Percentiles rank a stretch among this genome's conserved stretches.
Evolutionary conservation across 192 early-diverging fungal species (phyloP).

Genomic region (Geranomyces michiganensis): DNA sequence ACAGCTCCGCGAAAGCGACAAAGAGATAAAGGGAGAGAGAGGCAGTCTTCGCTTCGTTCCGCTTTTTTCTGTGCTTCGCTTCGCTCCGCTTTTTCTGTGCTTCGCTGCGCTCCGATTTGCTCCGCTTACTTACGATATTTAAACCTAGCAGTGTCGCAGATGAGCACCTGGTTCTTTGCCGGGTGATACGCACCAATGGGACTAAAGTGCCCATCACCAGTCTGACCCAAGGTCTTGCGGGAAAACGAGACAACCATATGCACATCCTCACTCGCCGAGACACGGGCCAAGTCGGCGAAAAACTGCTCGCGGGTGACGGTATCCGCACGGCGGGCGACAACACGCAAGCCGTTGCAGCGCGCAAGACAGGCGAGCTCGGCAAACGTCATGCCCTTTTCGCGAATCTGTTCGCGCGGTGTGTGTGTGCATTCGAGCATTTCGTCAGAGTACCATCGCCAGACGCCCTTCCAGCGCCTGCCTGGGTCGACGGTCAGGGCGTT

Average conservation of each 20-base stretch:
- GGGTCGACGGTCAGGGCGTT: constrained; percentile 93
- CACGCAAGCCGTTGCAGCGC: constrained; percentile 80
- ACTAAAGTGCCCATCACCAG: constrained; percentile 94
- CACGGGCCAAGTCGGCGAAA: constrained; percentile 68
- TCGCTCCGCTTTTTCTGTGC: too few relatives aligned
- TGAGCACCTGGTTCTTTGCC: constrained; percentile 71
- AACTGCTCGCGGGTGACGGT: constrained; percentile 76
- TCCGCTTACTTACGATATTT: constrained; percentile 65
- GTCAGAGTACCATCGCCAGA: constrained; percentile 84
- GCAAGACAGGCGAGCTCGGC: constrained; percentile 88
- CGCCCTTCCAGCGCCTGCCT: constrained; percentile 86
- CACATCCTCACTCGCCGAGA: constrained; percentile 68
- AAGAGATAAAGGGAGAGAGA: too few relatives aligned
- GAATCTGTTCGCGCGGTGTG: constrained; percentile 66
- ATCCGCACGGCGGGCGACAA: constrained; percentile 72
- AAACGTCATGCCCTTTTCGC: constrained; percentile 84
- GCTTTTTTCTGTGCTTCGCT: too few relatives aligned
- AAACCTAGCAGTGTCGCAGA: constrained; percentile 86
- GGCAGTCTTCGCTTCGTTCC: too few relatives aligned
- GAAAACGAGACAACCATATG: constrained; percentile 91
- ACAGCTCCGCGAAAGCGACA: too few relatives aligned
- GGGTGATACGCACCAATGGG: constrained; percentile 85
- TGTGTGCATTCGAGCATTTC: constrained; percentile 55
- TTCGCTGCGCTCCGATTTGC: too few relatives aligned
- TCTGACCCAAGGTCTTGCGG: constrained; percentile 75